Base-by-base conservation (phyloP, 2,329 filamentous ascomycete species). In the Monascus ruber region DNA sequence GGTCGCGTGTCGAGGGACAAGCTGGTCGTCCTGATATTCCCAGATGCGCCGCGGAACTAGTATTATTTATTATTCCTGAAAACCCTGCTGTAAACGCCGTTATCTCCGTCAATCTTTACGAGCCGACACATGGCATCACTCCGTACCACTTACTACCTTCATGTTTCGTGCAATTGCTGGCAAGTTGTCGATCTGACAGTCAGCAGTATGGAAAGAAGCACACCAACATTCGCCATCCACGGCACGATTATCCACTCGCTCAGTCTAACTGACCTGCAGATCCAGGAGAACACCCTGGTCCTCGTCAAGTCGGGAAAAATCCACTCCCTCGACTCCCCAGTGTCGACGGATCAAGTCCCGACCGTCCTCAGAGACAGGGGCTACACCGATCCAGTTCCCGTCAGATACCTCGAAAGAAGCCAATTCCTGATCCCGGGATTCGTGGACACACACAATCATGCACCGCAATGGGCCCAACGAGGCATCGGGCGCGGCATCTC, bases 401-500 rank as follows among this genome's bases (percentile, higher is more conserved):
- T 62, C 17, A 56, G 53, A 38, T 43, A 48, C 36, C 51, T 63
- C 2, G 37, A 41, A 1, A 44, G 50, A 4, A 50, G 51, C 7
- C 44, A 61, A 26, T 61, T 62, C 35, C 40, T 62, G 17, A 49
- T 52, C 36, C 59, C 58, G 0, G 57, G 55, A 9, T 62, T 62
- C 43, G 63, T 83, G 38, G 79, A 83, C 60, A 81, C 77, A 1
- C 79, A 83, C 56, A 80, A 79, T 43, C 79, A 83, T 50, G 79
- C 79, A 0, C 78, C 79, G 2, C 70, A 73, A 56, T 72, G 65
- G 63, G 57, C 65, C 24, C 66, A 69, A 44, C 60, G 66, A 11
- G 66, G 67, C 5, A 52, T 63, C 3, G 67, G 67, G 4, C 62
- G 64, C 38, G 64, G 65, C 5, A 45, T 51, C 32, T 49, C 55